Percentiles rank a stretch among this genome's conserved stretches.
Evolutionary conservation across 352 stramenopile species (phyloP).

Genomic region (Pythium aquatile): DNA sequence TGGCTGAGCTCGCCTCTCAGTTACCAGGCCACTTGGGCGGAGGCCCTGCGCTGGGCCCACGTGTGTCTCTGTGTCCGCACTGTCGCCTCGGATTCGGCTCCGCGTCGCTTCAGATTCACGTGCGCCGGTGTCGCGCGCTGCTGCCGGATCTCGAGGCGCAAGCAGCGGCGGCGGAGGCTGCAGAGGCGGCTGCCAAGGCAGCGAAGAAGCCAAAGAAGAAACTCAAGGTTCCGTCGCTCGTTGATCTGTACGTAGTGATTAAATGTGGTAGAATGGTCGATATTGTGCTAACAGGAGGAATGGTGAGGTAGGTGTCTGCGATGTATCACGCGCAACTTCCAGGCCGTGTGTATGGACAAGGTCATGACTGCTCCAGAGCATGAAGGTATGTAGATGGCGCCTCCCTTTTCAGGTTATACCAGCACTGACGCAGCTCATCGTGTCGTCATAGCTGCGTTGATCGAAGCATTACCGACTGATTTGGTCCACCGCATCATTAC

Average conservation of each 20-base stretch:
- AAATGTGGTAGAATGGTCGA: neutral
- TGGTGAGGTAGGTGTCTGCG: constrained; percentile 43
- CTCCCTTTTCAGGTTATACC: too few species aligned
- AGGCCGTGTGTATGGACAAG: constrained; percentile 65
- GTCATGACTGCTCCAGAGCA: constrained; percentile 52
- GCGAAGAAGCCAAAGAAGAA: constrained; percentile 29
- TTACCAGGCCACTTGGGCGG: constrained; percentile 17
- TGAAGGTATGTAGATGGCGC: constrained; percentile 38
- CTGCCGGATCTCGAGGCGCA: constrained; percentile 30
- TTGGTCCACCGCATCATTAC: constrained; percentile 71
- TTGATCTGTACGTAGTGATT: constrained; percentile 48
- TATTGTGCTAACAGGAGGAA: neutral
- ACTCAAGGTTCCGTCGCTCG: constrained; percentile 41
- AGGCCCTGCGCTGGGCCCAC: constrained; percentile 16
- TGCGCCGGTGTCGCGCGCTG: constrained; percentile 53
- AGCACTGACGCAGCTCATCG: too few species aligned
- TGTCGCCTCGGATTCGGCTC: constrained; percentile 56
- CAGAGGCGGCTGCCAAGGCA: constrained; percentile 16
- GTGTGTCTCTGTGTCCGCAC: constrained; percentile 45
- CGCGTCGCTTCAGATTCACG: constrained; percentile 63
- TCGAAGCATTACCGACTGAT: constrained; percentile 58
- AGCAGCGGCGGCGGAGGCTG: constrained; percentile 19
- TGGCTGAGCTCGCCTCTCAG: constrained; percentile 33
- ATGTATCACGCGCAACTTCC: constrained; percentile 68
- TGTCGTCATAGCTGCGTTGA: constrained; percentile 38